Conservation (phyloP, 2,329 filamentous ascomycete genomes). For the Stachybotrys chartarum region DNA sequence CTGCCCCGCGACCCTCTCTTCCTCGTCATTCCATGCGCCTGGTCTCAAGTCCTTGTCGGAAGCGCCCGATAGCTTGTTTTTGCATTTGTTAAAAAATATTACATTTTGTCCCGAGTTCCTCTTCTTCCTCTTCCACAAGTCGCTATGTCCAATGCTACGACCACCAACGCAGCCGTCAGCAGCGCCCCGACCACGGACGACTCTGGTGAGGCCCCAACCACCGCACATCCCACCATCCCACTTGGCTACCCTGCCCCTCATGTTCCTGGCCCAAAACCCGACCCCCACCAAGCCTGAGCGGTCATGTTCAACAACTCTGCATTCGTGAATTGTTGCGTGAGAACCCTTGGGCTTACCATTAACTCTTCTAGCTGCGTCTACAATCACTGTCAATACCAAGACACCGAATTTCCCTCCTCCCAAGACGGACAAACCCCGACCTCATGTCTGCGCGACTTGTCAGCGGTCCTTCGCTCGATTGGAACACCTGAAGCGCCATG, state of each 20-base stretch:
- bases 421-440: constrained; percentile 95
- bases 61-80: constrained; percentile 9
- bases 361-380: constrained; percentile 28
- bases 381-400: constrained; percentile 45
- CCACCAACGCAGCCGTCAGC: constrained; percentile 19
- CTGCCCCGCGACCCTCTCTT: not conserved
- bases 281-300: constrained; percentile 7
- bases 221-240: constrained; percentile 11
- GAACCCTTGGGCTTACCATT: not conserved
- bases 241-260: constrained; percentile 22
- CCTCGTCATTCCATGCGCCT: constrained; percentile 2
- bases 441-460: constrained; percentile 89
- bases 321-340: not conserved
- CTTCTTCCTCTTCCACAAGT: not conserved
- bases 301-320: constrained; percentile 10
- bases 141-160: constrained; percentile 27
- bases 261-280: constrained; percentile 17
- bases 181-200: constrained; percentile 22
- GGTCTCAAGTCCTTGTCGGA: constrained; percentile 7
- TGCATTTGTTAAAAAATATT: constrained; percentile 12
- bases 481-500: constrained; percentile 95
- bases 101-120: constrained; percentile 5
- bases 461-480: constrained; percentile 86
- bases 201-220: constrained; percentile 28
- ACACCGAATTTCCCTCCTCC: constrained; percentile 61